Base-by-base conservation (phyloP, 805 yeast species). In the Kazachstania kunashirensis region DNA sequence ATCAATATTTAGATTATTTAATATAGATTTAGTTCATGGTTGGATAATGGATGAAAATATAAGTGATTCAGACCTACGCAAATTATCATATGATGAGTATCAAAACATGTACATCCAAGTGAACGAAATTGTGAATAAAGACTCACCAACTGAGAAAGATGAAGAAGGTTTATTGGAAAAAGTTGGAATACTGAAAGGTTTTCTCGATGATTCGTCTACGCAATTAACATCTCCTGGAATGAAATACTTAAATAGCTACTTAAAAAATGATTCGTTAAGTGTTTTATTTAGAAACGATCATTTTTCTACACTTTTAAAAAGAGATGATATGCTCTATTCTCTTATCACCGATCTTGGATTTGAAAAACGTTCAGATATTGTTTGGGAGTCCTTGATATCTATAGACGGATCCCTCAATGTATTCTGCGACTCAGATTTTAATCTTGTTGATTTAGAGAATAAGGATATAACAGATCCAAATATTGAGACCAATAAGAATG, bases 271-370 rank as follows among this genome's bases (percentile, higher is more conserved):
- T 29, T 67, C 75, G n/a, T 66, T 80, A 35, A 70, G 77, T 1
- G 73, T 89, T 0, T 72, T 89, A 43, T 89, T 89, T 64, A 69
- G 96, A 50, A 89, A 89, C 58, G 86, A 89, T 58, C 96, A 89
- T 58, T 88, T 84, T 59, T 71, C 75, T 42, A 84, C 96, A 0
- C 53, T 86, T 10, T 71, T 55, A 39, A 77, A 77, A 48, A 56
- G 53, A 11, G 57, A 57, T 21, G 65, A 62, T 15, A 65, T 65
- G 36, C 62, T 89, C 19, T 84, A 73, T 51, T 56, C 73, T 5
- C 63, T 88, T 21, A 78, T 84, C 3, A 84, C 94, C 2, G 96
- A 89, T 54, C 63, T 69, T 13, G 89, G 94, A 3, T 81, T 74
- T 48, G 52, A 47, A 28, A 44, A 55, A 17, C 63, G 67, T 29